phyloP scores from a whole-genome alignment of 1,284 basidiomycete species.

The Trichosporon inkin region DNA sequence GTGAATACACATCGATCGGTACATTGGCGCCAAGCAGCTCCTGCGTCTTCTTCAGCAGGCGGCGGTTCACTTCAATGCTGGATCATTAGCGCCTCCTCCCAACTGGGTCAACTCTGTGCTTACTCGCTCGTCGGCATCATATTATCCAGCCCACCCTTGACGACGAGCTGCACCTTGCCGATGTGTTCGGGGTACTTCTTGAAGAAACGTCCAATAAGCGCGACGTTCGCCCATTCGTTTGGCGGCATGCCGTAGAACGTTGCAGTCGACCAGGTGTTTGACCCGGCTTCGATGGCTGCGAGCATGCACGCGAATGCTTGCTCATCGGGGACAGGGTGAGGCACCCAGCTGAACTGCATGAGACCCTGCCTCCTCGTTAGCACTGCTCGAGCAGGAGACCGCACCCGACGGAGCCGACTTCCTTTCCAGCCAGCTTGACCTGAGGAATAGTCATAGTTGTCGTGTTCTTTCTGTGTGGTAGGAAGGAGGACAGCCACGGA shows the following conservation, averaged over 20 bases:
- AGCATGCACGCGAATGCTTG: conserved; percentile 62
- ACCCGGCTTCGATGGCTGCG: conserved; percentile 57
- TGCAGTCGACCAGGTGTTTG: conserved; percentile 52
- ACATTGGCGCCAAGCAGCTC: conserved; percentile 53
- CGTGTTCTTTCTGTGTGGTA: too few species aligned
- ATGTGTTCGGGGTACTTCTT: conserved; percentile 56
- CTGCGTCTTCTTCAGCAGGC: conserved; percentile 51
- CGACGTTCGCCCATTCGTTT: conserved; percentile 37
- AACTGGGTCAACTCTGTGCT: conserved; percentile 3
- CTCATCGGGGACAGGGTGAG: conserved; percentile 55
- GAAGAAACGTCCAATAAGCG: conserved; percentile 47
- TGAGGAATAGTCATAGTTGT: conserved; percentile 24
- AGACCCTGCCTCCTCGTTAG: conserved; percentile 48
- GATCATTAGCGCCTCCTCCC: neutral
- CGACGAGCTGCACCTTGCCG: conserved; percentile 55
- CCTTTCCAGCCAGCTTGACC: conserved; percentile 33
- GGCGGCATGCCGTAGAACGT: conserved; percentile 43
- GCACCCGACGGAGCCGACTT: conserved; percentile 38
- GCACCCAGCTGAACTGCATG: conserved; percentile 58
- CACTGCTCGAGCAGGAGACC: conserved; percentile 2
- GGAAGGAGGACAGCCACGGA: too few species aligned
- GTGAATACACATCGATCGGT: conserved; percentile 53
- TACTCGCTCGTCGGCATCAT: conserved; percentile 21
- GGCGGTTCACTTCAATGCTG: conserved; percentile 51
- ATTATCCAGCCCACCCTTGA: conserved; percentile 53